Conservation (phyloP, 768 basidiomycete species). For the Hericium erinaceus region DNA sequence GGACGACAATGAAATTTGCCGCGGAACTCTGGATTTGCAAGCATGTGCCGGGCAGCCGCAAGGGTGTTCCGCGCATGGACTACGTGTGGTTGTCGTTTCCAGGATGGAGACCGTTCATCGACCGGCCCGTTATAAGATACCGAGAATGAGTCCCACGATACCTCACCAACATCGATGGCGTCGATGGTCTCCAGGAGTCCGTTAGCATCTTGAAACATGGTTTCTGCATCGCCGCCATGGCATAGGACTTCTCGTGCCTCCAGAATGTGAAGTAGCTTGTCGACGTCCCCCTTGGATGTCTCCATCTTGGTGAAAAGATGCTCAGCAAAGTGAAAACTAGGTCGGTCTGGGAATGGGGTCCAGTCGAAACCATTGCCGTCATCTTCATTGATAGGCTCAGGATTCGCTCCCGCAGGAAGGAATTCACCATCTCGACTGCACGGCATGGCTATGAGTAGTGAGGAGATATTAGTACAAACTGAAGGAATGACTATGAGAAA, state of each 20-base stretch:
- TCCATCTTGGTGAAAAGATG: background rate
- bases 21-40: background rate
- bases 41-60: background rate
- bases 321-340: background rate
- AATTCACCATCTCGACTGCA: background rate
- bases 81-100: background rate
- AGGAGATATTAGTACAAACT: background rate
- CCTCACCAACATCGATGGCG: background rate
- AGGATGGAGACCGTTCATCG: background rate
- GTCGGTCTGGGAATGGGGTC: background rate
- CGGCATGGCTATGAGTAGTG: background rate
- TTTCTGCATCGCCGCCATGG: background rate
- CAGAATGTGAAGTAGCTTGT: background rate
- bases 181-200: background rate
- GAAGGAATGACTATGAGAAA: background rate
- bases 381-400: too few species aligned
- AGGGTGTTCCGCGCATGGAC: background rate
- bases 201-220: background rate
- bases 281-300: background rate
- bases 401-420: background rate
- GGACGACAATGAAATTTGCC: background rate
- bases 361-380: background rate
- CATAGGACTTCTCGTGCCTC: background rate
- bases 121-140: background rate
- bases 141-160: background rate